These are phyloP conservation scores for Fusarium drepaniforme DNA, from an alignment of 2,329 filamentous ascomycete species.

Conservation along the genomic window DNA sequence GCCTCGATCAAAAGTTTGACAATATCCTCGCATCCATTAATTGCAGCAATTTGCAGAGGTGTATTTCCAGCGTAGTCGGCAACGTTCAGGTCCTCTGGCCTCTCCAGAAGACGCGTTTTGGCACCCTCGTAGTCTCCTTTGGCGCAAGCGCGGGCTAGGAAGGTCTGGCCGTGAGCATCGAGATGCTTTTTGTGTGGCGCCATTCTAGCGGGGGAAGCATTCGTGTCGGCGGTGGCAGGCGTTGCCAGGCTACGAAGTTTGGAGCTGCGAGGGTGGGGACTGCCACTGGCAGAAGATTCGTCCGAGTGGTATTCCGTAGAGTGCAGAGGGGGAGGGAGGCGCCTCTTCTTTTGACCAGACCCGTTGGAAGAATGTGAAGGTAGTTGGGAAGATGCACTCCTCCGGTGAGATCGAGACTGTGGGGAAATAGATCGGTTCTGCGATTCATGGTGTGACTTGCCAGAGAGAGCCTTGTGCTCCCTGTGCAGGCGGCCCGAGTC, in stretches of 20 bases:
- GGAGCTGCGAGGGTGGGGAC: slow-evolving; percentile 69
- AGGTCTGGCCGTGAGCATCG: slow-evolving; percentile 92
- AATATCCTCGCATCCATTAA: slow-evolving; percentile 88
- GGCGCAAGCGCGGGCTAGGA: slow-evolving; percentile 89
- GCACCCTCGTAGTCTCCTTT: slow-evolving; percentile 85
- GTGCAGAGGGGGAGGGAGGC: slow-evolving; percentile 70
- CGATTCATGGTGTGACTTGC: slow-evolving; percentile 49
- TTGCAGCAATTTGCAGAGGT: slow-evolving; percentile 90
- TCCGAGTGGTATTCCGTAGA: slow-evolving; percentile 76
- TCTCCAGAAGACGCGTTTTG: slow-evolving; percentile 79
- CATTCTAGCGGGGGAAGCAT: slow-evolving; percentile 77
- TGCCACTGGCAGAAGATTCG: slow-evolving; percentile 72
- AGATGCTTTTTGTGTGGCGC: slow-evolving; percentile 85
- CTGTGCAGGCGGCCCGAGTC: slow-evolving; percentile 49
- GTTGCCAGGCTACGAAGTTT: slow-evolving; percentile 68
- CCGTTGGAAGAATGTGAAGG: slow-evolving; percentile 67
- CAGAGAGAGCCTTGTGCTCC: slow-evolving; percentile 49
- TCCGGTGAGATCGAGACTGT: slow-evolving; percentile 67
- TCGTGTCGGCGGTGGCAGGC: slow-evolving; percentile 68
- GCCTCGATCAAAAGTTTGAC: slow-evolving; percentile 88
- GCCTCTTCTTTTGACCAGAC: slow-evolving; percentile 70
- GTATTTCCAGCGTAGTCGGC: slow-evolving; percentile 97
- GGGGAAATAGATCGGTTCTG: slow-evolving; percentile 69
- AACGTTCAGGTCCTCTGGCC: slow-evolving; percentile 89
- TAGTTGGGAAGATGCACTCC: slow-evolving; percentile 74